phyloP scores from a whole-genome alignment of 345 rosid species.

The Cardamine occulta region DNA sequence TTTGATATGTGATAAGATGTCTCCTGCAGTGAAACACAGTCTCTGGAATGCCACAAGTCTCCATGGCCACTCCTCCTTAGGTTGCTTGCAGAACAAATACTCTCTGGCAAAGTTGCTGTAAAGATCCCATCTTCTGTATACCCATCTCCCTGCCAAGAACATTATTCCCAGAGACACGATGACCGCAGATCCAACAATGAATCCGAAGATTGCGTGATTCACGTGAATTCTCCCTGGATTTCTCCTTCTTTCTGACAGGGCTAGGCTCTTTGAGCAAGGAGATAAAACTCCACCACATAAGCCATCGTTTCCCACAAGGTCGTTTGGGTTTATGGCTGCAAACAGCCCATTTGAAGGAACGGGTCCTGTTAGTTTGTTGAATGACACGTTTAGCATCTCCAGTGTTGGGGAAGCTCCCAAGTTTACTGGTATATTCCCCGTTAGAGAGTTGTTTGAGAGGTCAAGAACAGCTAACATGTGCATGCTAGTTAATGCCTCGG shows the following conservation, averaged over 20 bases:
- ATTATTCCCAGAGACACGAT: constrained; percentile 55
- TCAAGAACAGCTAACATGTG: constrained; percentile 78
- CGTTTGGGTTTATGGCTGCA: constrained; percentile 62
- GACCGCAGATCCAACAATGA: constrained; percentile 55
- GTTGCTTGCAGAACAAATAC: constrained; percentile 51
- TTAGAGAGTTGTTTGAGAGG: constrained; percentile 76
- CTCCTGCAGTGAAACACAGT: constrained; percentile 68
- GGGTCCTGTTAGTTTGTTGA: constrained; percentile 74
- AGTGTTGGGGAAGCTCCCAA: constrained; percentile 75
- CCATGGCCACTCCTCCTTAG: constrained; percentile 89
- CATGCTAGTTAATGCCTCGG: constrained; percentile 60
- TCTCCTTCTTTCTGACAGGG: constrained; percentile 28
- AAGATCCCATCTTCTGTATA: constrained; percentile 74
- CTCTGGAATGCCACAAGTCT: constrained; percentile 84
- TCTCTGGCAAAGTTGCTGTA: constrained; percentile 53
- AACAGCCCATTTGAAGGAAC: constrained; percentile 66
- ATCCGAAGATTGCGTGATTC: constrained; percentile 60
- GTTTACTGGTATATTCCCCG: constrained; percentile 63
- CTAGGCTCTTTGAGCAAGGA: constrained; percentile 54
- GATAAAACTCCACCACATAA: constrained; percentile 73
- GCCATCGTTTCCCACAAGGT: constrained; percentile 72
- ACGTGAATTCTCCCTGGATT: constrained; percentile 49
- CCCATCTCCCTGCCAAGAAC: constrained; percentile 57
- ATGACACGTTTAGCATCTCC: constrained; percentile 78
- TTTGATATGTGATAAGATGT: constrained; percentile 70